Evolutionary conservation across 345 rosid genomes (phyloP), one percentile per base, ranked within the genome.

Genomic region (Erucastrum elatum): DNA sequence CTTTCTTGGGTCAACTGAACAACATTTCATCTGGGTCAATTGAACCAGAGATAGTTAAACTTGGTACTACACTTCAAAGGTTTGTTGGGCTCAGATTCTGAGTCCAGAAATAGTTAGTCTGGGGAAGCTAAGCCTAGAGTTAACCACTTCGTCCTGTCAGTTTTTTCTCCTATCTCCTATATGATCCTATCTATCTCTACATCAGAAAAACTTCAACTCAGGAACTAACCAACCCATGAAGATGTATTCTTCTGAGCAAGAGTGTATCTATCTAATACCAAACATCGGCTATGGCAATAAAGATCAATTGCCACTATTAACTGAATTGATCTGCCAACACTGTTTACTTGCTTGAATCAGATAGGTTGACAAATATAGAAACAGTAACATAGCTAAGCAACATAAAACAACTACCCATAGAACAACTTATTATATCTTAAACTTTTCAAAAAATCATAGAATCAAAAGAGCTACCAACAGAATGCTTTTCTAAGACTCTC

Each of bases 331-430:
- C 39, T 15, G 26, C 64, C 68, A 68, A 60, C 8, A 33, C 12
- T 35, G 41, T 51, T 70, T 69, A 39, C 35, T 77, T 62, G 69
- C 7, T 64, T 49, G 80, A 11, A 25, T 62, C 71, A 64, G 25
- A 51, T 51, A 39, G 13, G 46, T 62, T 61, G 37, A 61, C 25
- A 46, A 17, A 30, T 4, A 1, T 17, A 30, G 25, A 29, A 67
- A 13, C 66, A 56, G 31, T 2, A 63, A 34, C 70, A 46, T 31
- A 63, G 30, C 56, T 7, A 70, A 49, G 8, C 44, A 51, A 8
- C 5, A 5, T 4, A 44, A 41, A 44, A 65, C 11, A 17, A 17
- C 1, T 16, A 33, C 10, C 46, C 65, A 11, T 2, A 11, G 0
- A 68, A 44, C 12, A 77, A 10, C 74, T 49, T 35, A 53, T 15